Conservation (phyloP, 805 yeast species). For the Helenozyma rhizophorensis region DNA sequence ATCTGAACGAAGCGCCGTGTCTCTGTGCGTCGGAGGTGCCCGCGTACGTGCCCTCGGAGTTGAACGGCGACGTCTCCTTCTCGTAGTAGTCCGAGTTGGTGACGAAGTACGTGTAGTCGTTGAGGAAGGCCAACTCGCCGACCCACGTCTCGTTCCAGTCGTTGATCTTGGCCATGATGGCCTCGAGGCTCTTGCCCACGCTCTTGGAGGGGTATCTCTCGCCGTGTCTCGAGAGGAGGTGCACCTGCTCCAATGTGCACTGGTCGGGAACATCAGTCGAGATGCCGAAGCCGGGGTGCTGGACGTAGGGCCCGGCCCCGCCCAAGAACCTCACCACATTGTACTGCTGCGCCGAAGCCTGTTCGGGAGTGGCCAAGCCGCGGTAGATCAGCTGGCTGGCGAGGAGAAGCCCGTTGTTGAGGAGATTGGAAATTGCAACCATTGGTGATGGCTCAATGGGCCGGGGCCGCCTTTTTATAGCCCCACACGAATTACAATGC, state of each 20-base stretch:
- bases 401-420: constrained; percentile 28
- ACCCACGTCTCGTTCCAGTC: constrained; percentile 25
- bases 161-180: constrained; percentile 22
- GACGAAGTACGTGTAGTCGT: constrained; percentile 51
- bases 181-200: constrained; percentile 25
- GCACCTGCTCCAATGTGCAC: constrained; percentile 63
- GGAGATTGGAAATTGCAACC: constrained; percentile 16
- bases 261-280: constrained; percentile 44
- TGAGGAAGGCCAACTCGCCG: constrained; percentile 52
- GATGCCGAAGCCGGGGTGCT: constrained; percentile 50
- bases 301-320: constrained; percentile 55
- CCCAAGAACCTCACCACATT: constrained; percentile 49
- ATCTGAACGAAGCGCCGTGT: constrained; percentile 47
- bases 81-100: constrained; percentile 36
- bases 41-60: constrained; percentile 41
- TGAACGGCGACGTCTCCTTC: constrained; percentile 47
- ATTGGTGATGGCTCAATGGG: not conserved
- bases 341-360: constrained; percentile 39
- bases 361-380: constrained; percentile 36
- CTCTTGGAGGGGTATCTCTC: constrained; percentile 57
- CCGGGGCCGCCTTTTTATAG: not conserved
- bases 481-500: no score
- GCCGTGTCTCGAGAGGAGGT: constrained; percentile 71
- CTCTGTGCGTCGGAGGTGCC: constrained; percentile 48
- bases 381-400: constrained; percentile 23